Percentiles rank a stretch among this genome's conserved stretches.
Evolutionary conservation across 345 rosid species (phyloP).

Genomic region (Triadica sebifera): DNA sequence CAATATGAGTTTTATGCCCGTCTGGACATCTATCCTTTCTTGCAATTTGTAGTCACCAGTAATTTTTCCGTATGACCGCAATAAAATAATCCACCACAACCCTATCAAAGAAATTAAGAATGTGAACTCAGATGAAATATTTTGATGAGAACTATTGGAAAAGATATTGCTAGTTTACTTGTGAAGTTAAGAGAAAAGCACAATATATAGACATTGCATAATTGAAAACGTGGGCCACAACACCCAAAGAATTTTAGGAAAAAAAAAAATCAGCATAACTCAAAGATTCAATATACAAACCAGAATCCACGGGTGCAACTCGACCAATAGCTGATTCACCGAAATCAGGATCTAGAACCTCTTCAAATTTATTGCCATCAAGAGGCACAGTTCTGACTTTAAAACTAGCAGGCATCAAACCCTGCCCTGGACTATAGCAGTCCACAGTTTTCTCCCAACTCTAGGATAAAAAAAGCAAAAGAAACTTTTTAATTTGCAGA

Average conservation of each 20-base stretch:
- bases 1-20: slow-evolving; percentile 31
- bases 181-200: neutral
- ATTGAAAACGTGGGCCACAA: neutral
- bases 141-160: slow-evolving; percentile 8
- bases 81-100: slow-evolving; percentile 36
- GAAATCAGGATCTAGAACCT: slow-evolving; percentile 35
- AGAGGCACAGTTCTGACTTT: slow-evolving; percentile 35
- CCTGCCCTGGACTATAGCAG: slow-evolving; percentile 37
- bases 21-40: slow-evolving; percentile 40
- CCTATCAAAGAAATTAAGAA: slow-evolving; percentile 16
- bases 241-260: neutral
- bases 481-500: neutral
- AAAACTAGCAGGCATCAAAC: slow-evolving; percentile 38
- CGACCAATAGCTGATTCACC: slow-evolving; percentile 40
- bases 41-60: slow-evolving; percentile 37
- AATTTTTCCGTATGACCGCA: slow-evolving; percentile 36
- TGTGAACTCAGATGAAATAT: slow-evolving; percentile 1
- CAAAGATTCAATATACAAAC: slow-evolving; percentile 8
- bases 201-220: neutral
- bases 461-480: slow-evolving; percentile 16
- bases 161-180: neutral
- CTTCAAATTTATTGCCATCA: slow-evolving; percentile 29
- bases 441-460: slow-evolving; percentile 42
- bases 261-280: neutral
- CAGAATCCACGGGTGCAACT: slow-evolving; percentile 39